Conservation (phyloP, 2,329 filamentous ascomycete genomes). For the Emmonsiellopsis sp. region DNA sequence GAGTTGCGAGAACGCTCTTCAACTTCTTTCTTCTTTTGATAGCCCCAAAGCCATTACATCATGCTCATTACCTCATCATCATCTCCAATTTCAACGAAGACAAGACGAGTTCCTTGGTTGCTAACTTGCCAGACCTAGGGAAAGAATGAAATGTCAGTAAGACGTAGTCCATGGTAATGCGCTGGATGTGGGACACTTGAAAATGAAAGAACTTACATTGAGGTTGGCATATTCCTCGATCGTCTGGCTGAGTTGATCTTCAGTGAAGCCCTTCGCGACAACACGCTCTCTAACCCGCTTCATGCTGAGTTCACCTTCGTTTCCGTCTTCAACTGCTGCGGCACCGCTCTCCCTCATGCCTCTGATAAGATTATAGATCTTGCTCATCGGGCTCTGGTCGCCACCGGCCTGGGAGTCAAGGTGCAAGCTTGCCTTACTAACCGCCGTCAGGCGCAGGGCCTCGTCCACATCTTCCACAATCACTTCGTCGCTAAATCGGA, state of each 20-base stretch:
- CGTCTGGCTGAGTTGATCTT: slow-evolving; percentile 78
- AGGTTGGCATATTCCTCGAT: slow-evolving; percentile 81
- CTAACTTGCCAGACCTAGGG: slow-evolving; percentile 68
- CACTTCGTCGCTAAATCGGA: slow-evolving; percentile 79
- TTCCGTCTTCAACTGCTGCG: slow-evolving; percentile 64
- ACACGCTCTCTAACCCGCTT: slow-evolving; percentile 83
- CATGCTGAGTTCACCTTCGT: slow-evolving; percentile 69
- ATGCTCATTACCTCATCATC: slow-evolving; percentile 38
- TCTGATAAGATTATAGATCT: slow-evolving; percentile 92
- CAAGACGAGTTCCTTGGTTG: slow-evolving; percentile 58
- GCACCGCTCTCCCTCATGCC: slow-evolving; percentile 77
- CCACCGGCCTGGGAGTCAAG: slow-evolving; percentile 55
- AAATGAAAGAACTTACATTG: slow-evolving; percentile 61
- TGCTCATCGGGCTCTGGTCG: slow-evolving; percentile 71
- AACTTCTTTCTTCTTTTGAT: not conserved
- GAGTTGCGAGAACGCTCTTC: not conserved
- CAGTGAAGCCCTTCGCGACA: slow-evolving; percentile 91
- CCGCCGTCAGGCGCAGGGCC: slow-evolving; percentile 79
- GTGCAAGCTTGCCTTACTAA: slow-evolving; percentile 84
- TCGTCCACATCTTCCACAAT: slow-evolving; percentile 92
- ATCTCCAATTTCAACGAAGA: slow-evolving; percentile 57
- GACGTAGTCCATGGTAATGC: not conserved
- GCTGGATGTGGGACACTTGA: not conserved
- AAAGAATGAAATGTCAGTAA: slow-evolving; percentile 28
- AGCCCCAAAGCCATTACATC: not conserved